Base-by-base conservation (phyloP, 495 filamentous ascomycete genomes). In the Neurospora tetraspora region DNA sequence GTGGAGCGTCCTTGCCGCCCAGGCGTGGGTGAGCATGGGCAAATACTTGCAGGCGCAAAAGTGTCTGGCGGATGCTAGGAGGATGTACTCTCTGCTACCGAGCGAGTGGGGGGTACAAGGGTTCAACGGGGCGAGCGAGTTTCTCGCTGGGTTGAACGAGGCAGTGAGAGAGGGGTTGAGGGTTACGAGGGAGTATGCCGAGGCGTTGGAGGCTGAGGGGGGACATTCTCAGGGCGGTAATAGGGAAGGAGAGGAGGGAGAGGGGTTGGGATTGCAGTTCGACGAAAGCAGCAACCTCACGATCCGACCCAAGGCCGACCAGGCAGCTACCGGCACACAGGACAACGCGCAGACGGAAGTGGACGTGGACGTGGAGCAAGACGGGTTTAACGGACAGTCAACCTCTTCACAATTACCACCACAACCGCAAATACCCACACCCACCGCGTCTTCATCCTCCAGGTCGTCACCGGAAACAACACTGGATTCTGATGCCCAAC, bases 1-100 rank as follows among this genome's bases (percentile, higher is more conserved):
- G 80, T 99, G 96, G 95, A 91, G 89, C 75, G 86, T 96, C 36
- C 83, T 97, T 39, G 92, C 91, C 7, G 90, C 94, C 1, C 91
- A 96, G 69, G 86, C 89, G 4, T 99, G 96, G 96, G 80, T 94
- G 18, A 86, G 85, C 45, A 85, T 92, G 43, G 88, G 86, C 9
- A 92, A 94, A 70, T 87, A 85, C 39, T 83, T 89, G 18, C 89
- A 93, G 74, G 90, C 92, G 16, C 90, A 91, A 69, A 82, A 85
- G 14, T 92, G 91, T 74, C 82, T 97, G 16, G 88, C 91, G 69
- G 89, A 91, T 71, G 93, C 92, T 0, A 82, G 89, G 34, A 85
- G 83, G 71, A 87, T 93, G 69, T 96, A 97, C 80, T 85, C 86
- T 23, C 81, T 86, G 27, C 82, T 91, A 3, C 81, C 88, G 0